A percentile compares a stretch with the other conserved stretches of the same genome.
These are phyloP conservation scores for Adansonia madagascariensis DNA, from an alignment of 441 rosid species.

Conservation along the genomic window DNA sequence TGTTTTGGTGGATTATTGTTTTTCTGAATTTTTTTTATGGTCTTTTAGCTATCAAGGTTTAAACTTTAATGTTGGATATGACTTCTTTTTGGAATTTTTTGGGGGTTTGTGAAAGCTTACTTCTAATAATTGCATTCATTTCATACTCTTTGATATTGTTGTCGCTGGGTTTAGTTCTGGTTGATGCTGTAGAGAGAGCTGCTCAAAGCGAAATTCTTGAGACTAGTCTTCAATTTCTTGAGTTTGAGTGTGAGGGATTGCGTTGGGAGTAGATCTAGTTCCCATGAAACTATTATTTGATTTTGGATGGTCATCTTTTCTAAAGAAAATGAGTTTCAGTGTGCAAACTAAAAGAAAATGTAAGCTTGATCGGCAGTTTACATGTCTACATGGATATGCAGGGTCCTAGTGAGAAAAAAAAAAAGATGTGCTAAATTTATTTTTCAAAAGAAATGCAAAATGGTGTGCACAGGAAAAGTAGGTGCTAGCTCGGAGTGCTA, in stretches of 20 bases:
- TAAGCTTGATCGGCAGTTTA: background rate
- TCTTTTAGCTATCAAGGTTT: background rate
- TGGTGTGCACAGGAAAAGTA: background rate
- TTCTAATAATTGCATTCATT: background rate
- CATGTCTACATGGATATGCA: background rate
- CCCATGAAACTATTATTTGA: background rate
- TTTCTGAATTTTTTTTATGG: constrained; percentile 1
- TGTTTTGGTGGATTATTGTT: constrained; percentile 17
- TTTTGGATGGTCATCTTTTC: background rate
- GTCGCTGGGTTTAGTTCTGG: background rate
- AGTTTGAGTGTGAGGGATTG: background rate
- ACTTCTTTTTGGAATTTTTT: background rate
- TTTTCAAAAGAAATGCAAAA: background rate
- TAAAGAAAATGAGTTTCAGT: background rate
- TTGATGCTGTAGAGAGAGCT: background rate
- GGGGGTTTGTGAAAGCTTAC: too few species aligned
- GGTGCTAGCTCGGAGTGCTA: background rate
- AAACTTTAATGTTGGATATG: background rate
- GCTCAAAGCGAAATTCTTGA: background rate
- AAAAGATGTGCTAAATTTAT: background rate
- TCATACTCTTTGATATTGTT: background rate
- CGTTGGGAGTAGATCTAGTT: constrained; percentile 3
- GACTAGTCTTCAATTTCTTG: background rate
- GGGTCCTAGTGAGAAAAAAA: background rate
- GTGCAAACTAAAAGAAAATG: background rate